Percentiles rank a stretch among this genome's conserved stretches.
phyloP scores from a whole-genome alignment of 306 rosid species.

The Rubus parviflorus region DNA sequence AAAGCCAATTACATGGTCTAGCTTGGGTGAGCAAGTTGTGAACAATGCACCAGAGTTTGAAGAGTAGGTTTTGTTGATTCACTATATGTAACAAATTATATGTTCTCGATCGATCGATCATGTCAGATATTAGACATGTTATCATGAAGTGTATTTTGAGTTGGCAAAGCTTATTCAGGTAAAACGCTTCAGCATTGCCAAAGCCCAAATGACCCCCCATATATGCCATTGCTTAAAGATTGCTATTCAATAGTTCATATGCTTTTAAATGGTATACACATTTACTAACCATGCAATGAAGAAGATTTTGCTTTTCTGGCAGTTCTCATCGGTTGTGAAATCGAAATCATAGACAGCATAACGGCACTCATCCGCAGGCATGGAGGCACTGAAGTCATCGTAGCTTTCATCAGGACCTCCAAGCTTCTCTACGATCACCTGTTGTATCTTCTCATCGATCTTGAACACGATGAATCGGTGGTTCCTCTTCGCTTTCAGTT shows the following conservation, averaged over 20 bases:
- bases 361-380: slow-evolving; percentile 30
- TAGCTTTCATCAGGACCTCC: slow-evolving; percentile 30
- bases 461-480: slow-evolving; percentile 33
- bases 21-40: background rate
- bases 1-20: background rate
- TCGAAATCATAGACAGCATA: slow-evolving; percentile 35
- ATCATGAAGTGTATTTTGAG: background rate
- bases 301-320: slow-evolving; percentile 37
- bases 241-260: background rate
- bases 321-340: slow-evolving; percentile 26
- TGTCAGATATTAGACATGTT: background rate
- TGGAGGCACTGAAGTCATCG: slow-evolving; percentile 22
- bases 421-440: slow-evolving; percentile 33
- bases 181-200: background rate
- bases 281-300: slow-evolving; percentile 30
- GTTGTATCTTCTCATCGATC: slow-evolving; percentile 33
- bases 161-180: background rate
- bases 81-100: background rate
- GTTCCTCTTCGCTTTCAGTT: slow-evolving; percentile 34
- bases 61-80: background rate
- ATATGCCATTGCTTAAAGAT: background rate
- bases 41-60: background rate
- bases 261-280: background rate
- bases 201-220: background rate
- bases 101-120: background rate